A percentile compares a stretch with the other conserved stretches of the same genome.
phyloP scores from a whole-genome alignment of 2,329 filamentous ascomycete species.

The Colletotrichum salicis region DNA sequence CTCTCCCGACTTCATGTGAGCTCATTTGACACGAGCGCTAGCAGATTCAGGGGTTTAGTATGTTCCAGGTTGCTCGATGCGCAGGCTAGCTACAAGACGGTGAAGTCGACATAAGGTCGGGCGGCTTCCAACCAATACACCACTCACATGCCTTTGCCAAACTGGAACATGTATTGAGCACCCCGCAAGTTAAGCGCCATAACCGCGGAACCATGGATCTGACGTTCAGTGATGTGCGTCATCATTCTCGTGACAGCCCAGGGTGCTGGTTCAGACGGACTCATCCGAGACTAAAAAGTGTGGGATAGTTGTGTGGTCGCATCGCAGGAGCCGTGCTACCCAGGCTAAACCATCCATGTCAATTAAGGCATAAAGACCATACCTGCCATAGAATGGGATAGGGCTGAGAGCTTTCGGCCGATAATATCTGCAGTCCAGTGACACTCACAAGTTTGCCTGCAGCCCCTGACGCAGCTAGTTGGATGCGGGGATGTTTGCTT shows the following conservation, averaged over 20 bases:
- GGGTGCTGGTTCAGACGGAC: neutral
- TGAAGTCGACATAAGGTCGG: neutral
- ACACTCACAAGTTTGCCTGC: neutral
- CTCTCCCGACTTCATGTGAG: too few species aligned
- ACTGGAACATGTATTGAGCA: too few species aligned
- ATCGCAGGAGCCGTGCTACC: neutral
- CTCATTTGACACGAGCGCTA: too few species aligned
- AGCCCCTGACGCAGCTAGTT: neutral
- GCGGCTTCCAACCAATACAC: neutral
- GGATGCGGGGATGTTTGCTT: too few species aligned
- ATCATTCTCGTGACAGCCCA: neutral
- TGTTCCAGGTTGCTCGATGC: too few species aligned
- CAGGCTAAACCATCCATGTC: neutral
- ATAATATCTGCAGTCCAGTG: neutral
- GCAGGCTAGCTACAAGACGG: too few species aligned
- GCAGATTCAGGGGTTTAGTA: too few species aligned
- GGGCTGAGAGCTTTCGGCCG: too few species aligned
- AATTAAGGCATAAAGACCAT: neutral
- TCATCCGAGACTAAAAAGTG: neutral
- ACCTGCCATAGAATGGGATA: neutral
- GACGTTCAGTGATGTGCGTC: neutral
- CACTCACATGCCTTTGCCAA: neutral
- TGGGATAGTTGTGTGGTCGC: neutral
- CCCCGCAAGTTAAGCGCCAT: neutral
- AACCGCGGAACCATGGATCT: neutral